Conservation (phyloP, 768 basidiomycete genomes). For the Hemileccinum rubropunctum region DNA sequence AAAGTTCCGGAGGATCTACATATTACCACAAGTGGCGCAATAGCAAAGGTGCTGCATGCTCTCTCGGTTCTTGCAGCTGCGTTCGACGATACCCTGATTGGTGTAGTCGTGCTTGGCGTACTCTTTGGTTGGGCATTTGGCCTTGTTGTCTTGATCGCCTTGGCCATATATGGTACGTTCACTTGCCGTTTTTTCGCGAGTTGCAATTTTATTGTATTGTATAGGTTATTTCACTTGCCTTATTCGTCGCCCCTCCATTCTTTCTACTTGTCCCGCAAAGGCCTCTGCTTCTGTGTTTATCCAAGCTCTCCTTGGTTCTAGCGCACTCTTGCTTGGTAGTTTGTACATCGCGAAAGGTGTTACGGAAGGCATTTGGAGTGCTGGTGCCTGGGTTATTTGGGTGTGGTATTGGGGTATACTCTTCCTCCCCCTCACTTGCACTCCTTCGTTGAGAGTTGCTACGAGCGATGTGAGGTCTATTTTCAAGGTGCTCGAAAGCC, state of each 20-base stretch:
- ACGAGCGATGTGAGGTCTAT: constrained; percentile 78
- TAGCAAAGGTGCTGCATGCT: constrained; percentile 17
- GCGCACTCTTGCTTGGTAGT: constrained; percentile 75
- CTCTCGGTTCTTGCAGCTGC: constrained; percentile 72
- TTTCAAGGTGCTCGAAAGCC: constrained; percentile 75
- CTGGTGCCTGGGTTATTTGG: constrained; percentile 29
- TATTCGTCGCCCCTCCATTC: constrained; percentile 5
- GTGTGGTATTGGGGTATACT: constrained; percentile 30
- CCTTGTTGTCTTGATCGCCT: constrained; percentile 65
- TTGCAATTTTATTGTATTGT: not conserved
- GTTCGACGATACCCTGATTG: constrained; percentile 74
- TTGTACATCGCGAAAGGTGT: constrained; percentile 28
- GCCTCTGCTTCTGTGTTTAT: constrained; percentile 32
- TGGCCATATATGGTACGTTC: constrained; percentile 68
- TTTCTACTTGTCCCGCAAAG: constrained; percentile 5
- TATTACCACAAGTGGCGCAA: constrained; percentile 5
- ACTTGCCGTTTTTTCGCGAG: not conserved
- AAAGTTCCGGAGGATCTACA: constrained; percentile 66
- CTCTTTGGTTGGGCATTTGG: constrained; percentile 67
- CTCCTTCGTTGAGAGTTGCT: constrained; percentile 60
- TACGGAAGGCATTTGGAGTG: constrained; percentile 27
- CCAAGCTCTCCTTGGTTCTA: constrained; percentile 79
- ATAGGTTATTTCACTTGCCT: constrained; percentile 20
- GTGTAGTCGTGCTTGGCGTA: constrained; percentile 62
- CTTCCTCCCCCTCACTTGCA: constrained; percentile 34